A percentile compares a stretch with the other conserved stretches of the same genome.
Evolutionary conservation across 2,329 filamentous ascomycete species (phyloP).

Genomic region (Claviceps pusilla): DNA sequence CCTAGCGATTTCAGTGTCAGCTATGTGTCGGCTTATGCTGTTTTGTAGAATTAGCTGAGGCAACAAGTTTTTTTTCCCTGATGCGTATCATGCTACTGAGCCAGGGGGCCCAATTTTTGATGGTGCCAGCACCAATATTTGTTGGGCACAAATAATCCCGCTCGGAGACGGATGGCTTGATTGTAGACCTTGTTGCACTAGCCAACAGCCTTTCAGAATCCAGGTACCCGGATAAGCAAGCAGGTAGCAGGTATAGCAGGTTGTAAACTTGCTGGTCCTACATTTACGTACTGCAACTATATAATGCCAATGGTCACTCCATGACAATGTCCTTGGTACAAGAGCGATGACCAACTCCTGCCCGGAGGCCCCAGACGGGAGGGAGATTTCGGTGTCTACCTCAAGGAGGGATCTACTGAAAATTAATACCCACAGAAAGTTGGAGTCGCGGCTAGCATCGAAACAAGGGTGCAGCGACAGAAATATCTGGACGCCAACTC

Average conservation of each 20-base stretch:
- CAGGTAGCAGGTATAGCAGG: too few species aligned
- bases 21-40: constrained; percentile 83
- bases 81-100: neutral
- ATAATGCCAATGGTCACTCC: neutral
- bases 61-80: neutral
- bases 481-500: constrained; percentile 1
- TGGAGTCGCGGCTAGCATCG: neutral
- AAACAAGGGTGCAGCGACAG: neutral
- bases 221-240: too few species aligned
- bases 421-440: neutral
- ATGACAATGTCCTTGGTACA: too few species aligned
- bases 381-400: too few species aligned
- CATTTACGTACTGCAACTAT: too few species aligned
- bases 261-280: too few species aligned
- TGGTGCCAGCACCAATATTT: neutral
- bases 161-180: too few species aligned
- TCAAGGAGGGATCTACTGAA: neutral
- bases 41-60: constrained; percentile 32
- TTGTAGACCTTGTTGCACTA: too few species aligned
- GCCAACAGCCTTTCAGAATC: too few species aligned
- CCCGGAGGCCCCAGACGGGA: too few species aligned
- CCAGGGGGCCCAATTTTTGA: neutral
- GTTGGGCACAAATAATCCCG: too few species aligned
- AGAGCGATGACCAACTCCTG: too few species aligned
- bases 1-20: constrained; percentile 74